These are phyloP conservation scores for Tagetes erecta DNA, from an alignment of 129 eudicot genomes.

Conservation along the genomic window DNA sequence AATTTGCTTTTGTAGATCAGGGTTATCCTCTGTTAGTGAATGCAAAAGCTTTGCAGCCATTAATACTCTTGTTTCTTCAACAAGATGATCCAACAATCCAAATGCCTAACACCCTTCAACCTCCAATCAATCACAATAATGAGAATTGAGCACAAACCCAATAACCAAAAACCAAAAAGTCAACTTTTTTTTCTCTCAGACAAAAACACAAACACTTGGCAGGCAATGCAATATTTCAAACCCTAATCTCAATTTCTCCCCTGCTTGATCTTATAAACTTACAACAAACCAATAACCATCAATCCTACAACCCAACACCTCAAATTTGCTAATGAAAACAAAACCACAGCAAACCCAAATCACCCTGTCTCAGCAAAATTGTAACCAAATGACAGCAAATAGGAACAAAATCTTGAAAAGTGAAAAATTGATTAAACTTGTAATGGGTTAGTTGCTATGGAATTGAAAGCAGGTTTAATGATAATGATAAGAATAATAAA, in stretches of 20 bases:
- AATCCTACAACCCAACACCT: background rate
- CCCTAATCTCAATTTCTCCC: constrained; percentile 7
- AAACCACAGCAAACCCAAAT: background rate
- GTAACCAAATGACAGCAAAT: constrained; percentile 21
- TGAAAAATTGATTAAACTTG: constrained; percentile 12
- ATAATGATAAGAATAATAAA: background rate
- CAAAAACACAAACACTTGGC: constrained; percentile 37
- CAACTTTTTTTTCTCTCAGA: constrained; percentile 29
- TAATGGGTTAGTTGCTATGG: constrained; percentile 32
- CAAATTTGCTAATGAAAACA: constrained; percentile 23
- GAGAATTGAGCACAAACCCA: background rate
- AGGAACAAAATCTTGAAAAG: constrained; percentile 21
- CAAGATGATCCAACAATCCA: constrained; percentile 8
- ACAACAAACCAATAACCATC: constrained; percentile 5
- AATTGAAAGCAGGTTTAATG: constrained; percentile 20
- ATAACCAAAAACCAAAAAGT: constrained; percentile 18
- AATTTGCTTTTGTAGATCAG: constrained; percentile 88
- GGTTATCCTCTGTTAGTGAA: constrained; percentile 82
- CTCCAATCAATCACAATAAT: constrained; percentile 12
- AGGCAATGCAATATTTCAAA: constrained; percentile 19
- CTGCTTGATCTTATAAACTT: constrained; percentile 11
- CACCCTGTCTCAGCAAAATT: background rate
- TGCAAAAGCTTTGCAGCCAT: constrained; percentile 91
- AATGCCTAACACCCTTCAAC: constrained; percentile 24
- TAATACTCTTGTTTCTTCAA: constrained; percentile 22